Base-by-base conservation (phyloP, 768 basidiomycete genomes). In the Leccinum variicolor region DNA sequence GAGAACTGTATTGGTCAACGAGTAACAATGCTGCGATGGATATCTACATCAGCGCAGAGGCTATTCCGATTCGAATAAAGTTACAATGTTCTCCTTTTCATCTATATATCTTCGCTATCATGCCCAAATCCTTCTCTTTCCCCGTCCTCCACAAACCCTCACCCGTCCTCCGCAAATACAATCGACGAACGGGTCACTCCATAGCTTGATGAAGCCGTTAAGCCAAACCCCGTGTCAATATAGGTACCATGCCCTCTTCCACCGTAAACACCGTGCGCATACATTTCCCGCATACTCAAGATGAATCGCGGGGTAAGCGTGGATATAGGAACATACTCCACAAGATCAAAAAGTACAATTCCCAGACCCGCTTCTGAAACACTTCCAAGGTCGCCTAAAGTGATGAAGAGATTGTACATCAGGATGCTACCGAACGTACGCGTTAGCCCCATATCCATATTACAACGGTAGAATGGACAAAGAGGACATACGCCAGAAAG, bases 321-420 rank as follows among this genome's bases (percentile, higher is more conserved):
- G n/a, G 39, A 3, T 41, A 41, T 1, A 2, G 45, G 45, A 15
- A 47, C 6, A 25, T 0, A 15, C 8, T 25, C 21, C 45, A 2
- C 21, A 23, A 47, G 4, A 5, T 0, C 2, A 9, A n/a, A 9
- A 41, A 17, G 39, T n/a, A 41, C 0, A n/a, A 3, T 0, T 5
- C 0, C 8, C 39, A 8, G n/a, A 41, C 39, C 39, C 39, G n/a
- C n/a, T 1, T 0, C 0, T 9, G 17, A n/a, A 17, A 39, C 7
- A 8, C 0, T 6, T n/a, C 36, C 36, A 39, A n/a, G 8, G 17
- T 39, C 17, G n/a, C 2, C 17, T 9, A 39, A 39, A n/a, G 36
- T 2, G 17, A 2, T n/a, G 17, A 39, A 3, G 36, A 39, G 9
- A n/a, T 39, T 39, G 17, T 8, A 39, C 36, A 39, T n/a, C 17